Percentiles rank a stretch among this genome's conserved stretches.
Conservation (phyloP, 352 stramenopile species). For the Saprolegnia diclina region DNA sequence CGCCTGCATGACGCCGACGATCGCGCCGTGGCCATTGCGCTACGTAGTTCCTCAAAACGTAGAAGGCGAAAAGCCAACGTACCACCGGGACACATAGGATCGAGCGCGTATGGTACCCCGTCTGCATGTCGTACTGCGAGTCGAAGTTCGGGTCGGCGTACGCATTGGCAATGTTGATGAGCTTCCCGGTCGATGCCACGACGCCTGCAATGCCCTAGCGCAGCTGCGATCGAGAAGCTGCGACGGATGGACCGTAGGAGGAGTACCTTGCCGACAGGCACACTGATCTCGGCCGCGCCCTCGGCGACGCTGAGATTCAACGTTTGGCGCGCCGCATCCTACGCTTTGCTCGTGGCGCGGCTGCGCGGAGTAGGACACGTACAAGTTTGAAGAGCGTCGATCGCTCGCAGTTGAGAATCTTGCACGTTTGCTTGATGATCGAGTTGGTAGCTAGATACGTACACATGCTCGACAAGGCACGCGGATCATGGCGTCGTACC, state of each 20-base stretch:
- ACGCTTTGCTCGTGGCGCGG: background rate
- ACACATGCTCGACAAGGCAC: background rate
- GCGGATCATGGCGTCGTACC: slow-evolving; percentile 32
- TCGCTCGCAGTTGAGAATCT: slow-evolving; percentile 83
- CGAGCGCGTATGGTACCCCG: slow-evolving; percentile 86
- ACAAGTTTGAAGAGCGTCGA: slow-evolving; percentile 88
- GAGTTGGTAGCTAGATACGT: slow-evolving; percentile 55
- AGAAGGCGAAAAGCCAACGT: background rate
- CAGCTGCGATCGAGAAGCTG: background rate
- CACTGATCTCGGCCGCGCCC: slow-evolving; percentile 74
- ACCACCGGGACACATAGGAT: slow-evolving; percentile 89
- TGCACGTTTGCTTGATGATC: slow-evolving; percentile 84
- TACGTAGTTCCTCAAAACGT: background rate
- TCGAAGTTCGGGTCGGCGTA: slow-evolving; percentile 93
- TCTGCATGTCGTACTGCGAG: slow-evolving; percentile 85
- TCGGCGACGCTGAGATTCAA: slow-evolving; percentile 84
- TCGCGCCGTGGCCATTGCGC: slow-evolving; percentile 61
- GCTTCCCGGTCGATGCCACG: slow-evolving; percentile 69
- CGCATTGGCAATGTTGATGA: slow-evolving; percentile 88
- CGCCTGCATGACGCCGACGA: slow-evolving; percentile 86
- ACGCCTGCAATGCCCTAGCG: slow-evolving; percentile 81
- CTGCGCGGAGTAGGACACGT: slow-evolving; percentile 7
- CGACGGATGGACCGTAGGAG: background rate
- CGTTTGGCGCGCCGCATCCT: slow-evolving; percentile 70
- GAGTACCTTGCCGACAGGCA: slow-evolving; percentile 69